phyloP scores from a whole-genome alignment of 2,329 filamentous ascomycete genomes.

The Chrysoporthe deuterocubensis region DNA sequence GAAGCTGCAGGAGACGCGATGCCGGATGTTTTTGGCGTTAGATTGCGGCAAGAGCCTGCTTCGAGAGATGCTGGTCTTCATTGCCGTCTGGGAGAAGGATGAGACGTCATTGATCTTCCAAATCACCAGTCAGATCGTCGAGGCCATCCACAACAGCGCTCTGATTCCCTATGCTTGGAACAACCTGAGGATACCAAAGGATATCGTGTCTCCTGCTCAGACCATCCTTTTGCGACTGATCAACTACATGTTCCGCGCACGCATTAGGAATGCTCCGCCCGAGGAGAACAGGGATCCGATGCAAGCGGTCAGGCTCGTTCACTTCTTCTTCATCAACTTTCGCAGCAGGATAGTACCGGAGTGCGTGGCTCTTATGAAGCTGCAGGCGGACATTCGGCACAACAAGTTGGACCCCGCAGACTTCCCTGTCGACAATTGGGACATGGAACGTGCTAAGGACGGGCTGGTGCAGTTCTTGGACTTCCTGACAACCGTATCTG shows the following conservation, averaged over 20 bases:
- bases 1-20: slow-evolving; percentile 88
- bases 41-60: slow-evolving; percentile 90
- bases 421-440: slow-evolving; percentile 94
- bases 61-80: slow-evolving; percentile 90
- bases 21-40: slow-evolving; percentile 85
- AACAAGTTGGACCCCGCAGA: slow-evolving; percentile 77
- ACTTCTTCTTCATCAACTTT: slow-evolving; percentile 93
- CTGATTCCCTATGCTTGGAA: slow-evolving; percentile 92
- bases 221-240: slow-evolving; percentile 90
- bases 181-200: slow-evolving; percentile 87
- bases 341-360: slow-evolving; percentile 91
- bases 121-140: slow-evolving; percentile 93
- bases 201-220: slow-evolving; percentile 94
- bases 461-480: slow-evolving; percentile 93
- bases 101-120: slow-evolving; percentile 95
- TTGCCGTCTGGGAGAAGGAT: slow-evolving; percentile 94
- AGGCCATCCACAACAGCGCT: slow-evolving; percentile 86
- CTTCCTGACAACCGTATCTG: slow-evolving; percentile 87
- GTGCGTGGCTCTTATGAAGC: slow-evolving; percentile 89
- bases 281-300: slow-evolving; percentile 57
- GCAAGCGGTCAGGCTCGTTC: slow-evolving; percentile 67
- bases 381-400: slow-evolving; percentile 87
- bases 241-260: slow-evolving; percentile 79
- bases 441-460: slow-evolving; percentile 96
- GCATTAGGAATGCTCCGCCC: slow-evolving; percentile 47